phyloP scores from a whole-genome alignment of 441 rosid genomes.

The Brassica balearica region DNA sequence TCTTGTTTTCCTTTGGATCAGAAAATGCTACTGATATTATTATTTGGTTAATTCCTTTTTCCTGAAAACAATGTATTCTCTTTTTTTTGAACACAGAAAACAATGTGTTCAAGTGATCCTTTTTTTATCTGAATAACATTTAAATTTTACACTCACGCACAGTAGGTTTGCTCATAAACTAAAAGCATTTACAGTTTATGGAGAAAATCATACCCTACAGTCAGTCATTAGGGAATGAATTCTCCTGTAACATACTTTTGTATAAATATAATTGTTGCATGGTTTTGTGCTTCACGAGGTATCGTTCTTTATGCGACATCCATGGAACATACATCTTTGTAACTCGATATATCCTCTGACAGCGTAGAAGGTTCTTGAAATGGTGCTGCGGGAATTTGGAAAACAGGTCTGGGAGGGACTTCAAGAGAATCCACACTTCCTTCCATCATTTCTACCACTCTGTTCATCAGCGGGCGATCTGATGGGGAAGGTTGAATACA shows the following conservation, averaged over 20 bases:
- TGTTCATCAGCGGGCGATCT: conserved; percentile 43
- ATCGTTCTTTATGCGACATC: background rate
- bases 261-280: background rate
- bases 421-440: conserved; percentile 33
- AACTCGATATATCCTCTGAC: background rate
- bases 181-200: background rate
- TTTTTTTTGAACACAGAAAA: no score
- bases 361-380: background rate
- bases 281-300: background rate
- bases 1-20: background rate
- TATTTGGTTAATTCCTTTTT: no score
- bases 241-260: background rate
- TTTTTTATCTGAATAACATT: background rate
- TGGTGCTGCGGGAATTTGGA: conserved; percentile 20
- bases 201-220: background rate
- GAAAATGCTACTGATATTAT: background rate
- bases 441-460: conserved; percentile 46
- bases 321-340: background rate
- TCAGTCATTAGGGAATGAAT: background rate
- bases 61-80: no score
- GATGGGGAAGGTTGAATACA: conserved; percentile 47
- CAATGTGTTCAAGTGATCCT: background rate
- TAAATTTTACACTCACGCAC: background rate
- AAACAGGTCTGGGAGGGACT: conserved; percentile 46
- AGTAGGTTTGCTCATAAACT: background rate